Base-by-base conservation (phyloP, 805 yeast species). In the Torulaspora maleeae region DNA sequence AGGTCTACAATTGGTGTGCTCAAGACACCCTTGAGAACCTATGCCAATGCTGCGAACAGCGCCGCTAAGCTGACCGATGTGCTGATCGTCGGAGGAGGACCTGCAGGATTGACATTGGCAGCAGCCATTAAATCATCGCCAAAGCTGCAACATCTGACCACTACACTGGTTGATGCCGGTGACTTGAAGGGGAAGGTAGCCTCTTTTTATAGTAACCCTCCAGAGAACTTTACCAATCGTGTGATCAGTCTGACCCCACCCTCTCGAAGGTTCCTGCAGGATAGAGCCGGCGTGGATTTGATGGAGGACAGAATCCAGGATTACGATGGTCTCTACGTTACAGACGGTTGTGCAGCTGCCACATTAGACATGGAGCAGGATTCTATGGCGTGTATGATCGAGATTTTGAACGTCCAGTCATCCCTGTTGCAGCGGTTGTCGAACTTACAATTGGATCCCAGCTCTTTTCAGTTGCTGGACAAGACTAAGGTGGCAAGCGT, bases 11-110 rank as follows among this genome's bases (percentile, higher is more conserved):
- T 35, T 16, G 33, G 27, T 22, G 17, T 36, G 5, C 27, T 24
- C 11, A 35, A 16, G 13, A 15, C 9, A 17, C 10, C 37, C 37
- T 30, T 47, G 8, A 56, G 59, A 27, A 35, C 41, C 3, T 34
- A 57, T 30, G 58, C 60, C 3, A 51, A 53, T 17, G 38, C 39
- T 5, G 30, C 52, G 6, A 33, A 27, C 13, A 32, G 30, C 10
- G 24, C 44, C 5, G 59, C 61, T 5, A 65, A 67, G 44, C 44
- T 59, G 24, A 69, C 75, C 24, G 97, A 91, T 64, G 78, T 93
- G 16, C 82, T 87, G 6, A 85, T 93, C 43, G 85, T 93, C 29
- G 99, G 99, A 29, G 98, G 95, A 6, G 99, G 99, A 0, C 96
- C 98, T 1, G 98, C 98, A 1, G 99, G 99, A 0, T 69, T 93